Evolutionary conservation across 1,284 basidiomycete genomes (phyloP).

Genomic region (Heterobasidion parviporum): DNA sequence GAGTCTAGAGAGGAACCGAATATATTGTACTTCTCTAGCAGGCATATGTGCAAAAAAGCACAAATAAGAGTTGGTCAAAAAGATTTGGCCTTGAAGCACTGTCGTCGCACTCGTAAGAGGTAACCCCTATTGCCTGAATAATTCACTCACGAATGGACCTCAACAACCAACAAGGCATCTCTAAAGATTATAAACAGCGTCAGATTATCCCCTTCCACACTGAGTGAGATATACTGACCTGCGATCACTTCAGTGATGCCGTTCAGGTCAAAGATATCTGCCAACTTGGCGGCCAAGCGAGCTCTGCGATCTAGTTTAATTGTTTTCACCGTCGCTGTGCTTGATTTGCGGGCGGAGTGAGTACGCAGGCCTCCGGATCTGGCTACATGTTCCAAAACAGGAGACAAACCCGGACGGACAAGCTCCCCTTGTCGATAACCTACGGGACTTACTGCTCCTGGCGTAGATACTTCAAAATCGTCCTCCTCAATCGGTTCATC

Average conservation of each 20-base stretch:
- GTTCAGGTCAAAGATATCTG: slow-evolving; percentile 77
- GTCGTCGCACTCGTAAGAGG: slow-evolving; percentile 8
- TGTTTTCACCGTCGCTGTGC: slow-evolving; percentile 67
- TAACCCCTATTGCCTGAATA: background rate
- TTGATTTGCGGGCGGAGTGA: slow-evolving; percentile 39
- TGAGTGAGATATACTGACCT: slow-evolving; percentile 35
- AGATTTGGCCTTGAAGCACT: slow-evolving; percentile 97
- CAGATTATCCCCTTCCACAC: too few species aligned
- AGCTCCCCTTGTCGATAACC: slow-evolving; percentile 12
- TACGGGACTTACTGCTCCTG: slow-evolving; percentile 22
- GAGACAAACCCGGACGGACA: slow-evolving; percentile 2
- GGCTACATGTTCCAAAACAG: slow-evolving; percentile 5
- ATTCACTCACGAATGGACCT: slow-evolving; percentile 73
- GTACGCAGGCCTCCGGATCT: background rate
- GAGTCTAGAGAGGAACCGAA: background rate
- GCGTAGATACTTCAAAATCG: slow-evolving; percentile 37
- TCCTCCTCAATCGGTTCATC: slow-evolving; percentile 57
- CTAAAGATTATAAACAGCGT: slow-evolving; percentile 24
- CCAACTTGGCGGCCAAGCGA: slow-evolving; percentile 74
- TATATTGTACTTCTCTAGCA: slow-evolving; percentile 59
- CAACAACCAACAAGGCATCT: slow-evolving; percentile 85
- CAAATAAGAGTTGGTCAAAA: slow-evolving; percentile 84
- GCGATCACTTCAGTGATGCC: slow-evolving; percentile 78
- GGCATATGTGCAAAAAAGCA: slow-evolving; percentile 98
- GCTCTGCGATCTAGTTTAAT: slow-evolving; percentile 63